Conservation (phyloP, 2,329 filamentous ascomycete genomes). For the Colletotrichum nymphaeae region DNA sequence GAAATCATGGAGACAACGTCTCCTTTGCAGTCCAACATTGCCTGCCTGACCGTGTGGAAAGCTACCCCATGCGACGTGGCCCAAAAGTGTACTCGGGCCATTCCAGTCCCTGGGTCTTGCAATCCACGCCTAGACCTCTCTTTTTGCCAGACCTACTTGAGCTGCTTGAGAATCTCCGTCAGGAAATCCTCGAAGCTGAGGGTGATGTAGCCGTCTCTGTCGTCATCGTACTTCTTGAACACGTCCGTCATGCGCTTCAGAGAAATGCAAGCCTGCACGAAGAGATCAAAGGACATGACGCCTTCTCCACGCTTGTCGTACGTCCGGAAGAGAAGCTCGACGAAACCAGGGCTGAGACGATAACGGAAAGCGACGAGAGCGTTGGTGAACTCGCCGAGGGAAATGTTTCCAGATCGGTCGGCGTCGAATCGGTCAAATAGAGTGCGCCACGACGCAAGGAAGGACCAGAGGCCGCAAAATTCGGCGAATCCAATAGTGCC, state of each 20-base stretch:
- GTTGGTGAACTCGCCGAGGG: slow-evolving; percentile 86
- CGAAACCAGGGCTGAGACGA: slow-evolving; percentile 84
- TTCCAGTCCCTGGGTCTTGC: not conserved
- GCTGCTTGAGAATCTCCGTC: slow-evolving; percentile 73
- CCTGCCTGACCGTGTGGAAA: not conserved
- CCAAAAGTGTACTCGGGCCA: not conserved
- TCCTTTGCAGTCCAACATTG: not conserved
- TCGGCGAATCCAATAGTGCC: slow-evolving; percentile 94
- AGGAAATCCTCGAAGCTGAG: slow-evolving; percentile 86
- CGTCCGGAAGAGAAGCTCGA: slow-evolving; percentile 85
- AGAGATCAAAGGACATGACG: slow-evolving; percentile 91
- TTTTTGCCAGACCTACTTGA: slow-evolving; percentile 54
- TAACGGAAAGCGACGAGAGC: slow-evolving; percentile 95
- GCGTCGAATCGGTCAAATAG: slow-evolving; percentile 96
- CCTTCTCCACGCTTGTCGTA: slow-evolving; percentile 83
- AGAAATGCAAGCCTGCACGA: slow-evolving; percentile 96
- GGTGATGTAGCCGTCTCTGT: slow-evolving; percentile 92
- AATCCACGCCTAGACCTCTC: not conserved
- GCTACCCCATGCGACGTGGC: not conserved
- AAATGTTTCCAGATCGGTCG: slow-evolving; percentile 89
- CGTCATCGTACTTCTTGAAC: slow-evolving; percentile 98
- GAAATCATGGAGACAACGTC: not conserved
- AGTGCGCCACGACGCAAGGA: slow-evolving; percentile 91
- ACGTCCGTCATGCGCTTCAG: slow-evolving; percentile 99
- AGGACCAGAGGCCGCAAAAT: slow-evolving; percentile 96